phyloP scores from a whole-genome alignment of 345 rosid genomes.

The Limnanthes douglasii region DNA sequence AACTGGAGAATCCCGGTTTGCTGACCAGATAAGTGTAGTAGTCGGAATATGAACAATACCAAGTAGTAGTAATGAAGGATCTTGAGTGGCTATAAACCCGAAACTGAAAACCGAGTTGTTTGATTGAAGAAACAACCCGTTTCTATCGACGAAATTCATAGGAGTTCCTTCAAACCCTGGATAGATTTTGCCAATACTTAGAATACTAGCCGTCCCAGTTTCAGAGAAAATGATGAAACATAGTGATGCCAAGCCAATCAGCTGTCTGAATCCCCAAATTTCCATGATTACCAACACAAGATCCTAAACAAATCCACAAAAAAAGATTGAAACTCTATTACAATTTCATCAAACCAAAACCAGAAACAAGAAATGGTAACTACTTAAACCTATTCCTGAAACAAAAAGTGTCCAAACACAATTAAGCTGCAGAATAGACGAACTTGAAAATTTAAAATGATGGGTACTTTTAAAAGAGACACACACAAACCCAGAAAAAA shows the following conservation, averaged over 20 bases:
- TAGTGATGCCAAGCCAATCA: slow-evolving; percentile 13
- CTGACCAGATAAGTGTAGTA: slow-evolving; percentile 46
- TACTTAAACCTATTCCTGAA: too few species aligned
- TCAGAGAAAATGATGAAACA: slow-evolving; percentile 14
- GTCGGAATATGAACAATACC: slow-evolving; percentile 33
- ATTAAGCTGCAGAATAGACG: too few species aligned
- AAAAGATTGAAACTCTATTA: slow-evolving; percentile 7
- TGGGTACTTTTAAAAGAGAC: too few species aligned
- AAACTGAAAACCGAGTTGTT: slow-evolving; percentile 44
- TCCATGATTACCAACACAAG: slow-evolving; percentile 19
- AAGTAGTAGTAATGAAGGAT: slow-evolving; percentile 33
- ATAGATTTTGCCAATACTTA: slow-evolving; percentile 14
- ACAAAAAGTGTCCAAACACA: too few species aligned
- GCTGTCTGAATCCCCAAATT: slow-evolving; percentile 7
- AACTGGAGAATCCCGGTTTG: slow-evolving; percentile 56
- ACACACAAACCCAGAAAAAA: too few species aligned
- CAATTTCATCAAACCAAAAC: too few species aligned
- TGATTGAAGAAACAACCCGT: slow-evolving; percentile 58
- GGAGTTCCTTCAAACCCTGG: slow-evolving; percentile 47
- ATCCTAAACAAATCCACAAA: background rate
- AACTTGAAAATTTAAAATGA: too few species aligned
- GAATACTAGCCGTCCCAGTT: slow-evolving; percentile 24
- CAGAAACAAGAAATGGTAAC: too few species aligned
- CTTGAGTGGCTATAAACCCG: slow-evolving; percentile 32
- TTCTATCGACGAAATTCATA: slow-evolving; percentile 51